Evolutionary conservation across 768 basidiomycete genomes (phyloP).

Genomic region (Mycena galericulata): DNA sequence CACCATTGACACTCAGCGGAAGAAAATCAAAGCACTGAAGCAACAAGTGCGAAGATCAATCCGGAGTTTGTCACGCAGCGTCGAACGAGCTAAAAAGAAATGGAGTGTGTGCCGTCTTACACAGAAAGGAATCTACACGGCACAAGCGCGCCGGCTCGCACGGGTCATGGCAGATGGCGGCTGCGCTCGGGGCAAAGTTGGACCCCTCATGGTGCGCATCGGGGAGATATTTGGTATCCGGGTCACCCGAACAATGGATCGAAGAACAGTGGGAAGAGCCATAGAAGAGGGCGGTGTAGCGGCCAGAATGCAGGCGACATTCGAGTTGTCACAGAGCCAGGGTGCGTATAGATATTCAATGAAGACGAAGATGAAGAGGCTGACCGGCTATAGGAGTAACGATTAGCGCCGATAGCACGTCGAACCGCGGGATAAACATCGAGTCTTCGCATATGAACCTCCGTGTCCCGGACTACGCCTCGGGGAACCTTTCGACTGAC

Average conservation of each 20-base stretch:
- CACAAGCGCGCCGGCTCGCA: too few relatives aligned
- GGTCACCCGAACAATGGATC: slow-evolving; percentile 28
- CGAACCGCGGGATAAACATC: slow-evolving; percentile 13
- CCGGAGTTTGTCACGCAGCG: neutral
- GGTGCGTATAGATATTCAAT: slow-evolving; percentile 17
- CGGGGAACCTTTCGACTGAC: too few relatives aligned
- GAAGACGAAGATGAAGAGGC: neutral
- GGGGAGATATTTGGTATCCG: slow-evolving; percentile 27
- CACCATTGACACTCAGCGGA: neutral
- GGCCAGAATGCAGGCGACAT: slow-evolving; percentile 16
- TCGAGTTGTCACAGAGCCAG: slow-evolving; percentile 23
- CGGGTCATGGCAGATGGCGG: too few relatives aligned
- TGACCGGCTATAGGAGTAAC: neutral
- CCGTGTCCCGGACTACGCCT: slow-evolving; percentile 4
- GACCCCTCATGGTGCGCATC: slow-evolving; percentile 17
- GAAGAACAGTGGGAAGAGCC: slow-evolving; percentile 31
- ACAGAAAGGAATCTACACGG: too few relatives aligned
- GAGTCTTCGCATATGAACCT: neutral
- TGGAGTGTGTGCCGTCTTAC: too few relatives aligned
- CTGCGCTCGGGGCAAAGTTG: too few relatives aligned
- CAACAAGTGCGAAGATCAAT: neutral
- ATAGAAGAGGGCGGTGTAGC: slow-evolving; percentile 32
- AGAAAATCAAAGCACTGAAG: neutral
- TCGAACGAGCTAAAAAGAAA: slow-evolving; percentile 11
- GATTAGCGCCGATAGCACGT: slow-evolving; percentile 21